phyloP scores from a whole-genome alignment of 2,329 filamentous ascomycete species.

The Stagonosporopsis cucurbitacearum region DNA sequence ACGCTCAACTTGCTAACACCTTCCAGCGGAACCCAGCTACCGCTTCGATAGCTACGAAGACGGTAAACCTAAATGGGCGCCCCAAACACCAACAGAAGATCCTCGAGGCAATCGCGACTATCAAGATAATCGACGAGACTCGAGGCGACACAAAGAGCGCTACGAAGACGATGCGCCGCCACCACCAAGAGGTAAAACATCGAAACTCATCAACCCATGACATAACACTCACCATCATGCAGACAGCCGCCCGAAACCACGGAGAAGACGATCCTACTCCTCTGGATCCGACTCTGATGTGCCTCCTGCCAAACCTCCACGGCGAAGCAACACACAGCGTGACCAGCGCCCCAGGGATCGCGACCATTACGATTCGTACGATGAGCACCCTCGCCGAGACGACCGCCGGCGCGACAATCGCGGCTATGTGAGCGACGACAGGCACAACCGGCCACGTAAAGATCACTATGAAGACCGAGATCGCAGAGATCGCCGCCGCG shows the following conservation, averaged over 20 bases:
- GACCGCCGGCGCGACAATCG: constrained; percentile 26
- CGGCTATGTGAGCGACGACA: constrained; percentile 37
- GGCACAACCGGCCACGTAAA: constrained; percentile 29
- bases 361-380: constrained; percentile 37
- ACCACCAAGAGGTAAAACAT: constrained; percentile 18
- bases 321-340: constrained; percentile 28
- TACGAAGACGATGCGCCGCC: constrained; percentile 26
- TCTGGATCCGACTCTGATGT: constrained; percentile 28
- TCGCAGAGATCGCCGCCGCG: constrained; percentile 16
- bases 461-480: constrained; percentile 27
- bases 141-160: constrained; percentile 25
- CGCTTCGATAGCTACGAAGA: constrained; percentile 39
- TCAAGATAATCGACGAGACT: constrained; percentile 29
- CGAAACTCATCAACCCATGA: not conserved
- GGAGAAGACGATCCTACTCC: constrained; percentile 27
- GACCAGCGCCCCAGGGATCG: constrained; percentile 24
- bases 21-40: constrained; percentile 30
- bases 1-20: not conserved
- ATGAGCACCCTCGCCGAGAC: constrained; percentile 32
- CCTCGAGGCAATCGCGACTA: constrained; percentile 32
- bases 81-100: constrained; percentile 25
- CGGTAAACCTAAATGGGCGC: constrained; percentile 37
- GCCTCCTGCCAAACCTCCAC: constrained; percentile 28
- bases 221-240: constrained; percentile 3
- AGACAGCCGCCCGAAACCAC: constrained; percentile 23